phyloP scores from a whole-genome alignment of 176 grass and related monocot species.

The Cymbopogon citratus region DNA sequence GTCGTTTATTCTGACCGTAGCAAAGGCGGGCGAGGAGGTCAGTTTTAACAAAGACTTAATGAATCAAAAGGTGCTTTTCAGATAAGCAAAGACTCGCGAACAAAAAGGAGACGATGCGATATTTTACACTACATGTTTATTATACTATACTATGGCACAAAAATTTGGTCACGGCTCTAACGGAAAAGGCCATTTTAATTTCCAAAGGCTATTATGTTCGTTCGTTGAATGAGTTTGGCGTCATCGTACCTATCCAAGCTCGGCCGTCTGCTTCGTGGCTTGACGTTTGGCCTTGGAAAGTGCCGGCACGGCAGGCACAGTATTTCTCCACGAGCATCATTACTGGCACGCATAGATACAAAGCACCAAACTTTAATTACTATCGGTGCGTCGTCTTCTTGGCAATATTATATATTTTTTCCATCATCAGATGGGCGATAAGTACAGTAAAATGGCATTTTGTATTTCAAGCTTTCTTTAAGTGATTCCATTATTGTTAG shows the following conservation, averaged over 20 bases:
- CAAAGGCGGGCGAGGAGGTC: background rate
- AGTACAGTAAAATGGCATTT: background rate
- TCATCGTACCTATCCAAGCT: background rate
- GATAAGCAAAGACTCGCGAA: conserved; percentile 26
- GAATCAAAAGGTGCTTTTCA: conserved; percentile 18
- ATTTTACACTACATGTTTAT: too few relatives aligned
- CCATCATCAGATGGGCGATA: background rate
- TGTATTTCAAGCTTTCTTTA: background rate
- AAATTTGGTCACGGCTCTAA: background rate
- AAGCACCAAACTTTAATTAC: background rate
- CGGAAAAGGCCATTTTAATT: background rate
- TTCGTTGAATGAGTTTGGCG: background rate
- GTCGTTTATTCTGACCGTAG: conserved; percentile 28
- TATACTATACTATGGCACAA: background rate
- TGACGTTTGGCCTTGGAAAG: background rate
- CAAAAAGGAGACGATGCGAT: background rate
- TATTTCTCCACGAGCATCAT: conserved; percentile 7
- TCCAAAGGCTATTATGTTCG: background rate
- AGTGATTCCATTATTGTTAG: conserved; percentile 19
- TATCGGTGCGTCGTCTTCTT: background rate
- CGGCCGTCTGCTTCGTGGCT: background rate
- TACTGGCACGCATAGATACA: background rate
- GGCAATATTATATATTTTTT: background rate
- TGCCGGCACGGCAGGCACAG: background rate
- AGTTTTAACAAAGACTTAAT: conserved; percentile 50